These are phyloP conservation scores for Penicillium pulvis DNA, from an alignment of 495 filamentous ascomycete species.

Conservation along the genomic window DNA sequence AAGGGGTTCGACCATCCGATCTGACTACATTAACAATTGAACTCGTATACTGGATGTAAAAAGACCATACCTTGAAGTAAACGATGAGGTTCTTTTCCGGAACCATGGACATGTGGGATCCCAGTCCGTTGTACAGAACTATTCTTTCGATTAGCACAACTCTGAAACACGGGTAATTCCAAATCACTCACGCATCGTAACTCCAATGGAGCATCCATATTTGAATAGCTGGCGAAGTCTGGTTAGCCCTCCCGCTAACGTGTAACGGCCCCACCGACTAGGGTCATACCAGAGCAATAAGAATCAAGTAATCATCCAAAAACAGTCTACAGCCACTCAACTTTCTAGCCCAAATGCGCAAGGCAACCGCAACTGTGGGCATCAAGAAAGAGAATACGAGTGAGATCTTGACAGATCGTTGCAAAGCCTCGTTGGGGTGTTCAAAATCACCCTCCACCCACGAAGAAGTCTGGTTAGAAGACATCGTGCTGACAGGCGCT, in stretches of 20 bases:
- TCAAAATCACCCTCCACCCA: slow-evolving; percentile 25
- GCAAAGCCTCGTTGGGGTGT: slow-evolving; percentile 28
- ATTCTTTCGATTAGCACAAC: not conserved
- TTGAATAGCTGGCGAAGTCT: slow-evolving; percentile 30
- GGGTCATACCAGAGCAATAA: slow-evolving; percentile 33
- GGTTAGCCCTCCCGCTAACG: not conserved
- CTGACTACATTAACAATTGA: slow-evolving; percentile 8
- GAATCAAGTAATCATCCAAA: slow-evolving; percentile 43
- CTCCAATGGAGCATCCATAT: slow-evolving; percentile 37
- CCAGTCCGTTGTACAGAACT: slow-evolving; percentile 38
- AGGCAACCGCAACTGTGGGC: slow-evolving; percentile 30
- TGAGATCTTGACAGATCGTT: slow-evolving; percentile 29
- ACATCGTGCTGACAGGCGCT: slow-evolving; percentile 16
- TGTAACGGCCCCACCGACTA: not conserved
- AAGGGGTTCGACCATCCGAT: slow-evolving; percentile 34
- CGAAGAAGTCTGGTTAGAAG: slow-evolving; percentile 18
- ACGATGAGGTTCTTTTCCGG: slow-evolving; percentile 28
- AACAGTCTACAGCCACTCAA: slow-evolving; percentile 29
- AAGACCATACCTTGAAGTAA: slow-evolving; percentile 31
- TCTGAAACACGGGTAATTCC: not conserved
- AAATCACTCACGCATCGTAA: slow-evolving; percentile 29
- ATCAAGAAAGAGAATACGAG: slow-evolving; percentile 34
- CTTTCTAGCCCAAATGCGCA: slow-evolving; percentile 32
- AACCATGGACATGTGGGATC: slow-evolving; percentile 37
- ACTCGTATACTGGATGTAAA: not conserved